Evolutionary conservation across 495 filamentous ascomycete species (phyloP).

Genomic region (Darksidea phi): DNA sequence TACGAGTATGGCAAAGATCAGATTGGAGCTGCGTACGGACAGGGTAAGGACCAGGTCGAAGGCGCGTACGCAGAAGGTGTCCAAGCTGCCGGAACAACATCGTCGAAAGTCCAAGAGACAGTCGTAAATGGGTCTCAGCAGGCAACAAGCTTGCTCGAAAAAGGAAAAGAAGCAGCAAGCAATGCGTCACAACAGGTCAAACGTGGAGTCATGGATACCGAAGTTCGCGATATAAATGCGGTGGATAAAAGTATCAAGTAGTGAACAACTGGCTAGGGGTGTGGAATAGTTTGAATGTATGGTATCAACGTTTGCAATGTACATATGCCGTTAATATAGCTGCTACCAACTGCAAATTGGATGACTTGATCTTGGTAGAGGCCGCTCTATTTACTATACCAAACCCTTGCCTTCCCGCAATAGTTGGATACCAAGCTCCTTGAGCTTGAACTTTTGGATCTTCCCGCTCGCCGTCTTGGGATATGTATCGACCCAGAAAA

Average conservation of each 20-base stretch:
- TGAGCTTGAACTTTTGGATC: conserved; percentile 91
- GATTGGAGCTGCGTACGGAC: too few relatives aligned
- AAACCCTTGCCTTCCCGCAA: conserved; percentile 21
- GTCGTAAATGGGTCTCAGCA: conserved; percentile 15
- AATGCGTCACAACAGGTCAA: conserved; percentile 21
- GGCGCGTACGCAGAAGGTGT: neutral
- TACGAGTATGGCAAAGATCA: too few relatives aligned
- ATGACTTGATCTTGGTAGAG: too few relatives aligned
- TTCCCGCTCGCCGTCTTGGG: conserved; percentile 97
- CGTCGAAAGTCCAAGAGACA: conserved; percentile 10
- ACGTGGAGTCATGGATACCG: neutral
- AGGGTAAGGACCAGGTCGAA: neutral
- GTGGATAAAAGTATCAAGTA: neutral
- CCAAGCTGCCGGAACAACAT: conserved; percentile 12
- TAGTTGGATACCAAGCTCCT: conserved; percentile 55
- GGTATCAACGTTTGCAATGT: neutral
- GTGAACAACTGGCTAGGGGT: neutral
- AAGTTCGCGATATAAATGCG: conserved; percentile 10
- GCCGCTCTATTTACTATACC: too few relatives aligned
- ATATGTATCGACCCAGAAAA: conserved; percentile 79
- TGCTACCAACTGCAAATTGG: too few relatives aligned
- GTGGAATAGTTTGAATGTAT: neutral
- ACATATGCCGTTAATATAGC: neutral
- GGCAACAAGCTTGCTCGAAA: conserved; percentile 1
- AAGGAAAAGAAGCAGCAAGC: conserved; percentile 12